Evolutionary conservation across 176 grass and related monocot species (phyloP).

Genomic region (Eragrostis curvula): DNA sequence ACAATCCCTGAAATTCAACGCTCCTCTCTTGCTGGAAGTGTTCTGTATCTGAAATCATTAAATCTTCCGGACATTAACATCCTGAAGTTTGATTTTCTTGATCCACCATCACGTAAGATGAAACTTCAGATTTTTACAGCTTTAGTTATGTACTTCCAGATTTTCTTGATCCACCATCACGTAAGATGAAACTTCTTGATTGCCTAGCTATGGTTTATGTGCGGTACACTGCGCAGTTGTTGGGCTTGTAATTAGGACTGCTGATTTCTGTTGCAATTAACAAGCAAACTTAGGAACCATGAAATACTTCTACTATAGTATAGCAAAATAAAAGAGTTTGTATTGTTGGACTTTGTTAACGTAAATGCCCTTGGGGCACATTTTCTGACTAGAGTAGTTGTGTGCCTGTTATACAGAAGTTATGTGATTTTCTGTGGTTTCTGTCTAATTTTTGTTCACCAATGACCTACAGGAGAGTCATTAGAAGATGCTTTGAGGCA

Average conservation of each 20-base stretch:
- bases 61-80: slow-evolving; percentile 92
- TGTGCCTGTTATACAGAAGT: background rate
- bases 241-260: background rate
- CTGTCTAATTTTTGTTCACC: slow-evolving; percentile 8
- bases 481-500: slow-evolving; percentile 98
- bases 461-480: slow-evolving; percentile 78
- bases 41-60: slow-evolving; percentile 88
- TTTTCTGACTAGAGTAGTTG: background rate
- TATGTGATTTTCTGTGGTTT: background rate
- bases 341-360: background rate
- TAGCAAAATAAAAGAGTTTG: background rate
- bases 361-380: background rate
- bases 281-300: background rate
- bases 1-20: slow-evolving; percentile 93
- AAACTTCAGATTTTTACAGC: slow-evolving; percentile 40
- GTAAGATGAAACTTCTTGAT: slow-evolving; percentile 62
- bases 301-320: background rate
- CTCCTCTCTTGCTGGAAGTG: slow-evolving; percentile 86
- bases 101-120: slow-evolving; percentile 97
- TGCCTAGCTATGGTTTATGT: background rate
- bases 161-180: slow-evolving; percentile 98
- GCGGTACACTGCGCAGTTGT: background rate
- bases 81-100: slow-evolving; percentile 96
- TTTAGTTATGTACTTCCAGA: slow-evolving; percentile 37
- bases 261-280: background rate